phyloP scores from a whole-genome alignment of 441 rosid species.

The Flueggea neowawraea region DNA sequence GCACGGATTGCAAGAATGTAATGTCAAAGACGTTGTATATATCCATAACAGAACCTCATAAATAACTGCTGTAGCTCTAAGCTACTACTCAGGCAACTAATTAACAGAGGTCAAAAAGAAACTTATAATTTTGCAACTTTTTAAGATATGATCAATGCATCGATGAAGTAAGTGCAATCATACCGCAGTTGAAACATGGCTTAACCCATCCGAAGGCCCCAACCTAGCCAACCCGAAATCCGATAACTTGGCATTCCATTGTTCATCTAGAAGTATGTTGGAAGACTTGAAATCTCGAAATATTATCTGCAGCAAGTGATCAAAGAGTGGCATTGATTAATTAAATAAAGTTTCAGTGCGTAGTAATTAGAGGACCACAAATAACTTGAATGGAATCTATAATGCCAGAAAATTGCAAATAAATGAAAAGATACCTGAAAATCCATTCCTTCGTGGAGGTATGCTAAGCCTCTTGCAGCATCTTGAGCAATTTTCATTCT shows the following conservation, averaged over 20 bases:
- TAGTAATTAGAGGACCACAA: no score
- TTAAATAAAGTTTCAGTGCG: no score
- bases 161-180: not conserved
- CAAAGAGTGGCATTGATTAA: no score
- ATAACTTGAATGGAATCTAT: no score
- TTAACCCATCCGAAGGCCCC: conserved; percentile 81
- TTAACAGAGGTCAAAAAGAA: not conserved
- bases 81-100: not conserved
- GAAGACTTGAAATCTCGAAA: conserved; percentile 93
- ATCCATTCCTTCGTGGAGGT: conserved; percentile 86
- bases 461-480: conserved; percentile 83
- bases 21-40: no score
- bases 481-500: conserved; percentile 80
- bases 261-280: conserved; percentile 82
- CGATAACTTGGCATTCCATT: conserved; percentile 73
- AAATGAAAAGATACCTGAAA: conserved; percentile 55
- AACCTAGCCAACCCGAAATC: conserved; percentile 88
- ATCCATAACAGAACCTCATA: no score
- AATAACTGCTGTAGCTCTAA: no score
- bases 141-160: not conserved
- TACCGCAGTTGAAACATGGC: conserved; percentile 86
- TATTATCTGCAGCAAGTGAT: conserved; percentile 51
- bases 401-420: no score
- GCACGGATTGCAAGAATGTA: no score
- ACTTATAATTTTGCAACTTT: not conserved